phyloP scores from a whole-genome alignment of 805 yeast genomes.

The Candida arabinofermentans region DNA sequence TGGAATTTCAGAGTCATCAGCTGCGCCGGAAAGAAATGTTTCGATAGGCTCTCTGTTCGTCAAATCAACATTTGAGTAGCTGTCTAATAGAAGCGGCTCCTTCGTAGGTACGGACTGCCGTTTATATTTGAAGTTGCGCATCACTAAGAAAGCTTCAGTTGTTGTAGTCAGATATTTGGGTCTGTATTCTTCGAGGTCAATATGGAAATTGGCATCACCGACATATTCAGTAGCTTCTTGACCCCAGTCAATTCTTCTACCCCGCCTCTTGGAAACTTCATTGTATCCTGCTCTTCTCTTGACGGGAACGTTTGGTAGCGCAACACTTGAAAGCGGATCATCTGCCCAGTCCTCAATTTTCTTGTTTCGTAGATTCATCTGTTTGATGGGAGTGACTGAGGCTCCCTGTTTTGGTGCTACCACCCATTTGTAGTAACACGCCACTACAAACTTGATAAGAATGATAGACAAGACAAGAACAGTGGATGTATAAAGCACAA shows the following conservation, averaged over 20 bases:
- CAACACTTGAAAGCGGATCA: constrained; percentile 48
- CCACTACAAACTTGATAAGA: constrained; percentile 70
- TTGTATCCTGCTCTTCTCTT: constrained; percentile 48
- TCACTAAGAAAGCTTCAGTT: constrained; percentile 46
- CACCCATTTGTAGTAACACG: constrained; percentile 86
- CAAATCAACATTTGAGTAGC: constrained; percentile 17
- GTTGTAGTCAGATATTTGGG: constrained; percentile 60
- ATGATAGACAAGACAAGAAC: constrained; percentile 83
- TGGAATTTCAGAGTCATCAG: constrained; percentile 35
- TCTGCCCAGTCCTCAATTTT: constrained; percentile 86
- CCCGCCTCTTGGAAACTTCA: neutral
- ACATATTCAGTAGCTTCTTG: neutral
- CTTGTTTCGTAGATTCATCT: constrained; percentile 59
- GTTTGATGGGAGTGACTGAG: constrained; percentile 44
- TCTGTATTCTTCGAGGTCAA: constrained; percentile 28
- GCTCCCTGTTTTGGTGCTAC: constrained; percentile 82
- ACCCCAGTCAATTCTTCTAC: neutral
- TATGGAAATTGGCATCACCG: constrained; percentile 20
- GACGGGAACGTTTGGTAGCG: constrained; percentile 47
- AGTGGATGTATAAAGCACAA: constrained; percentile 77
- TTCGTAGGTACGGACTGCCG: constrained; percentile 7
- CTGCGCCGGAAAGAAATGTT: constrained; percentile 12
- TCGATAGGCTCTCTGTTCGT: constrained; percentile 32
- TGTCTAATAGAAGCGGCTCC: constrained; percentile 9
- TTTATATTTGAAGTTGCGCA: constrained; percentile 12